Conservation (phyloP, 208 protist species). For the Acanthamoeba culbertsoni region DNA sequence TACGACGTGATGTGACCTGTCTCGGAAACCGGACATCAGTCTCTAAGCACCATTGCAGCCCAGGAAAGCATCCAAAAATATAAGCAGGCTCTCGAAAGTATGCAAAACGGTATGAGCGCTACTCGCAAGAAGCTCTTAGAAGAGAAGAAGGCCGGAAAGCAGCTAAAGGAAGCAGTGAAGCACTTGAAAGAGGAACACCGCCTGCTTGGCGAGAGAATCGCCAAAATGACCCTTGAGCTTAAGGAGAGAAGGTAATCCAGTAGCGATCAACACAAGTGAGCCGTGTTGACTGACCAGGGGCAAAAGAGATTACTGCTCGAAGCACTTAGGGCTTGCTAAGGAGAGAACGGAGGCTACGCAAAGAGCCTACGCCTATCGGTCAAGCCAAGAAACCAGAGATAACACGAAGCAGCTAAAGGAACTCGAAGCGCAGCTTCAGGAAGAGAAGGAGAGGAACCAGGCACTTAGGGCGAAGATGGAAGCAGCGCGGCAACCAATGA, state of each 20-base stretch:
- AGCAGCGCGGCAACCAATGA: no score
- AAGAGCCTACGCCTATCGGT: no score
- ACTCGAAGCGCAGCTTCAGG: no score
- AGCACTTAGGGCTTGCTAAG: no score
- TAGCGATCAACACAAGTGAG: neutral
- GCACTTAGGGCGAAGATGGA: no score
- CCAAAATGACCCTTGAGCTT: neutral
- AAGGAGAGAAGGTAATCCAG: neutral
- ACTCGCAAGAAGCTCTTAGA: neutral
- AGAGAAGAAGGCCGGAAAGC: neutral
- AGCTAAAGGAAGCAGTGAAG: neutral
- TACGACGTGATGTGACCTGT: neutral
- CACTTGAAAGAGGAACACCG: neutral
- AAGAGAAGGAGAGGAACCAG: no score
- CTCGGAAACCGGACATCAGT: no score
- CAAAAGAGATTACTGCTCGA: no score
- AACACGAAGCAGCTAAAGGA: no score
- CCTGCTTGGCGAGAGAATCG: neutral
- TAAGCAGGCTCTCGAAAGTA: neutral
- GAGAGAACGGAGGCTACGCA: no score
- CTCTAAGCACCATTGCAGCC: neutral
- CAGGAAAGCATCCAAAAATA: neutral
- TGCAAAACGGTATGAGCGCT: neutral
- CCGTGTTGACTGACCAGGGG: no score
- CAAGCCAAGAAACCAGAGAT: no score